Evolutionary conservation across 2,329 filamentous ascomycete genomes (phyloP), one percentile per base, ranked within the genome.

Genomic region (Thielaviopsis ethacetica): DNA sequence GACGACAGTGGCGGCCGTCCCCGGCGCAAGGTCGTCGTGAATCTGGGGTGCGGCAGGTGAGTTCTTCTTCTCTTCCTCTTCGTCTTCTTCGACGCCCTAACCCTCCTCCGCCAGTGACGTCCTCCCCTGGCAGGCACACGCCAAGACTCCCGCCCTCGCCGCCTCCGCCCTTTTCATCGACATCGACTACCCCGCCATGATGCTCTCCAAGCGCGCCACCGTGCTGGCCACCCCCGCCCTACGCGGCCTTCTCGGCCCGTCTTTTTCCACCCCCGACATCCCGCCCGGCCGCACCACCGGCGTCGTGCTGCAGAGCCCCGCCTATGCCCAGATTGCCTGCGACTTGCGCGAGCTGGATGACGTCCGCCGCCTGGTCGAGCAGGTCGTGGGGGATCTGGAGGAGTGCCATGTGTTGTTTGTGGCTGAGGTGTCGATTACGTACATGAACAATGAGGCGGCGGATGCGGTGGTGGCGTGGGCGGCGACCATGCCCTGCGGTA

Each of bases 31-130:
- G 76, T 91, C 4, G 76, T 95, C 12, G 76, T 95, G 53, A 95
- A 95, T 67, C 72, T 95, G 41, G 90, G 91, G 24, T 94, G 88
- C 74, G 91, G 91, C 69, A 94, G 88, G 89, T 91, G 72, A 81
- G 85, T 41, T 13, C 13, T 10, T 13, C 15, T n/a, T n/a, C n/a
- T n/a, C n/a, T n/a, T n/a, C n/a, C n/a, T n/a, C 30, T 47, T 30
- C 30, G 27, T 30, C 34, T 9, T 55, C 30, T 34, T 53, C 49
- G 56, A 21, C 27, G 38, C 44, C 61, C 26, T 62, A 49, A 38
- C 44, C 61, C 22, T 62, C 52, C 24, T 12, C 59, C 13, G n/a
- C 19, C 21, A 95, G 90, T 69, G 90, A 96, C 71, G 86, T 91
- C 54, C 73, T 95, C 24, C 88, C 89, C 1, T 95, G 91, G 76